Evolutionary conservation across 805 yeast genomes (phyloP).

Genomic region (Saccharomycopsis sp.): DNA sequence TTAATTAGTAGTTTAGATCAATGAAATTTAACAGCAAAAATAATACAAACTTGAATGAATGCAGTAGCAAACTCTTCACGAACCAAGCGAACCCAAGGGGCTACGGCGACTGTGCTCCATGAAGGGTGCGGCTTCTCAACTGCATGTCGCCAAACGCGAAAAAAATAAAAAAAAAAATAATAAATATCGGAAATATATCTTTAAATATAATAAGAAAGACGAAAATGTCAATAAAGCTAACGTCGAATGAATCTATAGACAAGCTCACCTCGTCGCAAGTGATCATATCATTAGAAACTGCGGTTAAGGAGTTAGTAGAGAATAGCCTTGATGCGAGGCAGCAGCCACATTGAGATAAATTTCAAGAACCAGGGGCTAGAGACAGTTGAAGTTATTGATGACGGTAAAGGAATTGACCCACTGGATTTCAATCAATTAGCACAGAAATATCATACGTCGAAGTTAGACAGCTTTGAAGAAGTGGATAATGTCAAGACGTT

Average conservation of each 20-base stretch:
- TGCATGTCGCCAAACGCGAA: background rate
- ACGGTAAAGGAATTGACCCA: constrained; percentile 56
- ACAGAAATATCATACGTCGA: constrained; percentile 61
- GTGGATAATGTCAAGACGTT: constrained; percentile 44
- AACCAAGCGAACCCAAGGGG: background rate
- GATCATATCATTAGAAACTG: constrained; percentile 67
- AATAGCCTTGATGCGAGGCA: constrained; percentile 77
- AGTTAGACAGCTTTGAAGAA: constrained; percentile 50
- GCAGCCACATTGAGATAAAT: constrained; percentile 58
- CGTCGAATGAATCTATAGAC: constrained; percentile 46
- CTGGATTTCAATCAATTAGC: constrained; percentile 50
- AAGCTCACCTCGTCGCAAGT: constrained; percentile 91
- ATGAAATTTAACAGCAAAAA: no score
- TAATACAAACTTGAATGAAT: no score
- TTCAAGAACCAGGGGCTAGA: constrained; percentile 71
- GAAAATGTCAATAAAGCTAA: background rate
- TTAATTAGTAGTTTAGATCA: no score
- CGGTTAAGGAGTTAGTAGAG: constrained; percentile 81
- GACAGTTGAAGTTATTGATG: constrained; percentile 58
- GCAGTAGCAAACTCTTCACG: background rate
- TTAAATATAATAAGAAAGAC: no score
- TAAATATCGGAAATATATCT: no score
- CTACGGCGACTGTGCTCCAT: background rate
- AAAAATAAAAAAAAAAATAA: no score
- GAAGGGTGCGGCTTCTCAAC: background rate